Evolutionary conservation across 805 yeast genomes (phyloP), one percentile per base, ranked within the genome.

Genomic region (Nakazawaea ambrosiae): DNA sequence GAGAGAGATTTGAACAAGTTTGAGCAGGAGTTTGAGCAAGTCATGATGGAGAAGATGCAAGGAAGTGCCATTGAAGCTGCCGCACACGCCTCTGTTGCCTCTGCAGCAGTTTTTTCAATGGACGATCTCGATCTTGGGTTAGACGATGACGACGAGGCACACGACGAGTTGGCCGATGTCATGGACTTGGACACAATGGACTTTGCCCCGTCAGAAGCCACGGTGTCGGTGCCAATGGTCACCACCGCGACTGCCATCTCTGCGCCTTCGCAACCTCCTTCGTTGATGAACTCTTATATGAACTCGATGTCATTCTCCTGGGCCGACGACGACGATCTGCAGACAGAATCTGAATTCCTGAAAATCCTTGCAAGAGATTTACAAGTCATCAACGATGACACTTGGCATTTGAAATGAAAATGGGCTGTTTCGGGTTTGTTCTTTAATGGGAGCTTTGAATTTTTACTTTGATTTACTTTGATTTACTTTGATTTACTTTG

Each of bases 1-100:
- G 67, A 65, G 30, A 55, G 78, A 44, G 54, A 60, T 45, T 47
- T 70, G 32, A 53, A 51, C 33, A 51, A 45, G 34, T 70, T 37
- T 20, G 39, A 29, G 18, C 17, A 6, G n/a, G 11, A 16, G 15
- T 5, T 27, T 34, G 16, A n/a, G n/a, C 24, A 20, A 27, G n/a
- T n/a, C n/a, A n/a, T n/a, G n/a, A n/a, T n/a, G n/a, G n/a, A n/a
- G n/a, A n/a, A n/a, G n/a, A n/a, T n/a, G n/a, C n/a, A n/a, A n/a
- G n/a, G n/a, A 10, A 24, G 20, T 3, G 26, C 27, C 4, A 5
- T 20, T 23, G 25, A 27, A 6, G 27, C 10, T 31, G 37, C 20
- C 16, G 20, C 12, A 34, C 25, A 15, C n/a, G n/a, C n/a, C n/a
- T n/a, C n/a, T n/a, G n/a, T n/a, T n/a, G n/a, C n/a, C n/a, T n/a